Base-by-base conservation (phyloP, 2,329 filamentous ascomycete genomes). In the Sporothrix curviconia region DNA sequence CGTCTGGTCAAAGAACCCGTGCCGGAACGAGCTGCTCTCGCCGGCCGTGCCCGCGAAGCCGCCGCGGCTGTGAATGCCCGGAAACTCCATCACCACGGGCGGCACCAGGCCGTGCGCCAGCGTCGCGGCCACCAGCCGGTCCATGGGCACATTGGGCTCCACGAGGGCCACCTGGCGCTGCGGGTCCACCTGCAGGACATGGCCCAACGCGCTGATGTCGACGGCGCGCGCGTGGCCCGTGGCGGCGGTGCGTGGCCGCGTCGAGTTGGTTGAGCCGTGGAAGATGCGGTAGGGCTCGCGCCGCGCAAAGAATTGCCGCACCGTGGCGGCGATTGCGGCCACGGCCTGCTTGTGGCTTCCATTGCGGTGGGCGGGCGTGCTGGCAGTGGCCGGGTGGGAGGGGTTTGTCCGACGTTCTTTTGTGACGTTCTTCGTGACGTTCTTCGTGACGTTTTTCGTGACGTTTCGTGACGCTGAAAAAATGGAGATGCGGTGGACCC, bases 191-290 rank as follows among this genome's bases (percentile, higher is more conserved):
- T 76, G 72, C 34, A 92, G 74, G 25, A 92, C 84, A 68, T 84
- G 75, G 63, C 73, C 74, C 3, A 92, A 77, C 3, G 73, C 70
- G 66, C 82, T 83, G 65, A 87, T 90, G 72, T 90, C 76, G 58
- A 74, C 72, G 59, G 69, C 72, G 61, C 64, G 68, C 59, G 64
- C 64, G 64, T 73, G 64, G 15, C 40, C 37, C 4, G 44, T 56
- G 5, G 42, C 60, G 3, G 49, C 54, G 1, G 57, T 49, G 72
- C 80, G 60, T 71, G 79, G 78, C 5, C 79, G 83, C 47, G 88
- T 91, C 67, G 81, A 86, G 74, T 91, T 91, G 55, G 88, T 90
- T 40, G 83, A 85, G 64, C 87, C 88, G 74, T 91, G 87, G 69
- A 79, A 84, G 74, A 92, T 89, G 61, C 87, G 82, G 74, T 87